Evolutionary conservation across 169 alveolate genomes (phyloP), one percentile per base, ranked within the genome.

Genomic region (Plasmodium gonderi): DNA sequence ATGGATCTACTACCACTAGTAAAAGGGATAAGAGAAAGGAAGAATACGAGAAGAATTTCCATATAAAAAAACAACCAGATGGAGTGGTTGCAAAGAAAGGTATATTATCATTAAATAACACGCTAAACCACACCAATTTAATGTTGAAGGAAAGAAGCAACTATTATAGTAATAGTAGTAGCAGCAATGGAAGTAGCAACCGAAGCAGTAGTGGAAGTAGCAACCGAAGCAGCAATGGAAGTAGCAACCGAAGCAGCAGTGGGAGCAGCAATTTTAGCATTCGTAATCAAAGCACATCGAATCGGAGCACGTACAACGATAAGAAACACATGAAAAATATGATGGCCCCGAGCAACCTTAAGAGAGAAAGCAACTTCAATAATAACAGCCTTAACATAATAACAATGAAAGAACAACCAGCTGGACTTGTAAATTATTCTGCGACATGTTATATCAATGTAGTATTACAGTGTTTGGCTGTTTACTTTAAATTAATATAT

Each of bases 371-470:
- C 7, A 67, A 67, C 51, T 29, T 33, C 75, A 49, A 29, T 29
- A 29, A 36, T 44, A 72, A 82, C 40, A 9, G 64, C 64, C 67
- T 45, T 17, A 82, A 14, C 38, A 23, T 69, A 0, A 82, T 82
- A 31, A 47, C 49, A 29, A 45, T 65, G 60, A 68, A 68, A 33
- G 92, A 82, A 40, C 92, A 82, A 1, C 92, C 92, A 60, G 92
- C 92, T 2, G 92, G 92, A 44, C 31, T 82, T 69, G n/a, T 82
- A 31, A 82, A 82, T 26, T 82, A 82, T 38, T 82, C 92, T 67
- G 76, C 82, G 4, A 82, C 92, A 20, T 82, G 92, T 36, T 82
- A 82, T 54, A 72, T 82, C n/a, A 82, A 82, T 47, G 92, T 82
- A 31, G 92, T 82, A 17, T 26, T 82, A 40, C 92, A 82, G 20